phyloP scores from a whole-genome alignment of 2,329 filamentous ascomycete species.

The Coniochaeta pulveracea region DNA sequence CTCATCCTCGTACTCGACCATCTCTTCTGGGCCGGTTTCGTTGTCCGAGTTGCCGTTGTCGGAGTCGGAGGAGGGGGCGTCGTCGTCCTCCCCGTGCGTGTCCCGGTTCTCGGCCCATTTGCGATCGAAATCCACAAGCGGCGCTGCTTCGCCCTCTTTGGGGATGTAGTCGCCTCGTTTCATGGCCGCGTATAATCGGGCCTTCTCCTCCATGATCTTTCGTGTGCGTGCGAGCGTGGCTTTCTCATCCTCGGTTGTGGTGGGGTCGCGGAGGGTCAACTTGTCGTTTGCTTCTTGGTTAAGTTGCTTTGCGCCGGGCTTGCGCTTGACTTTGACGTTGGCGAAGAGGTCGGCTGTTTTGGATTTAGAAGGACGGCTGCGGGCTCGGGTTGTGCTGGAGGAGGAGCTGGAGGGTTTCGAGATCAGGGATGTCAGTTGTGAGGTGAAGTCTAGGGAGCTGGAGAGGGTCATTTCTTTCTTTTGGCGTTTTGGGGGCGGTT shows the following conservation, averaged over 20 bases:
- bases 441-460: conserved; percentile 73
- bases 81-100: conserved; percentile 17
- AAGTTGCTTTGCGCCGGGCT: conserved; percentile 45
- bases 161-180: conserved; percentile 78
- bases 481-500: conserved; percentile 56
- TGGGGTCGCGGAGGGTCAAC: conserved; percentile 38
- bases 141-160: conserved; percentile 50
- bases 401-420: conserved; percentile 34
- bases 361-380: conserved; percentile 39
- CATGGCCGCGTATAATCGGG: conserved; percentile 76
- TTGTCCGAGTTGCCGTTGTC: conserved; percentile 24
- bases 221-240: conserved; percentile 60
- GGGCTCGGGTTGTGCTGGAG: conserved; percentile 28
- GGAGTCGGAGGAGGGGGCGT: conserved; percentile 34
- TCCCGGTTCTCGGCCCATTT: conserved; percentile 80
- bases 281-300: conserved; percentile 36
- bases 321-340: conserved; percentile 29
- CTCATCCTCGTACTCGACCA: conserved; percentile 85
- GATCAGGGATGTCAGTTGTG: conserved; percentile 75
- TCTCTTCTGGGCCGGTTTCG: conserved; percentile 38
- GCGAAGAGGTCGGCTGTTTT: conserved; percentile 59
- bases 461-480: conserved; percentile 60
- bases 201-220: conserved; percentile 83
- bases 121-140: conserved; percentile 84
- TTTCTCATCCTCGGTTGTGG: conserved; percentile 50